Evolutionary conservation across 164 flowering plant species (phyloP).

Genomic region (Tinospora cordifolia): DNA sequence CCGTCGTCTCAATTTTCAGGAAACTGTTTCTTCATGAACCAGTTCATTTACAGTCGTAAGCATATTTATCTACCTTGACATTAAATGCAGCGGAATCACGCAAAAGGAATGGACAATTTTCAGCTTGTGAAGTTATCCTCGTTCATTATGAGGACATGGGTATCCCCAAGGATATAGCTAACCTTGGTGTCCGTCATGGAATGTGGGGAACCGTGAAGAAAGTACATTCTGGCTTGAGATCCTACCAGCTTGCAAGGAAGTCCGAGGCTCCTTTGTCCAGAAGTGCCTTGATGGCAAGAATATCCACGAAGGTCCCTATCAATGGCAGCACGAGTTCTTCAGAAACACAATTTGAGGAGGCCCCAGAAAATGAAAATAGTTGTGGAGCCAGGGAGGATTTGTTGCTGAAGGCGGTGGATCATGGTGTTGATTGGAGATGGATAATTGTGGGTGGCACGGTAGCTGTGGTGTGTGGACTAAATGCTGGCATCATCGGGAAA

Average conservation of each 20-base stretch:
- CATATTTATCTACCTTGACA: neutral
- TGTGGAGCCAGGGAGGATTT: slow-evolving; percentile 3
- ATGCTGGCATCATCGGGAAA: slow-evolving; percentile 55
- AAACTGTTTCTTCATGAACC: neutral
- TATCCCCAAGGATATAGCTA: slow-evolving; percentile 93
- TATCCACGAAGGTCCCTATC: slow-evolving; percentile 54
- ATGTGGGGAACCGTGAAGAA: slow-evolving; percentile 99
- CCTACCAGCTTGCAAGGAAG: slow-evolving; percentile 70
- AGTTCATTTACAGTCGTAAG: neutral
- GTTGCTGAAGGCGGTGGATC: slow-evolving; percentile 14
- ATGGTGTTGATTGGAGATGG: slow-evolving; percentile 73
- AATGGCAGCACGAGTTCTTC: slow-evolving; percentile 24
- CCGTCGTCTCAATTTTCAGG: neutral
- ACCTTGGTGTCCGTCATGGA: slow-evolving; percentile 89
- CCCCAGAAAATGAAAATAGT: slow-evolving; percentile 27
- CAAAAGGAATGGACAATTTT: slow-evolving; percentile 69
- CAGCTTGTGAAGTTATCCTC: slow-evolving; percentile 87
- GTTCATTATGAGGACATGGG: slow-evolving; percentile 98
- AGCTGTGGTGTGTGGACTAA: slow-evolving; percentile 71
- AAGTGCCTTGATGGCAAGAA: slow-evolving; percentile 58
- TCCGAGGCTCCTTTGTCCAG: slow-evolving; percentile 48
- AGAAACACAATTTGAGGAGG: slow-evolving; percentile 18
- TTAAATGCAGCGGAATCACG: slow-evolving; percentile 65
- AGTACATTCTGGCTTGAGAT: slow-evolving; percentile 72
- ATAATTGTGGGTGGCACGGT: slow-evolving; percentile 63